A percentile compares a stretch with the other conserved stretches of the same genome.
Conservation (phyloP, 208 protist species). For the Strigomonas culicis region DNA sequence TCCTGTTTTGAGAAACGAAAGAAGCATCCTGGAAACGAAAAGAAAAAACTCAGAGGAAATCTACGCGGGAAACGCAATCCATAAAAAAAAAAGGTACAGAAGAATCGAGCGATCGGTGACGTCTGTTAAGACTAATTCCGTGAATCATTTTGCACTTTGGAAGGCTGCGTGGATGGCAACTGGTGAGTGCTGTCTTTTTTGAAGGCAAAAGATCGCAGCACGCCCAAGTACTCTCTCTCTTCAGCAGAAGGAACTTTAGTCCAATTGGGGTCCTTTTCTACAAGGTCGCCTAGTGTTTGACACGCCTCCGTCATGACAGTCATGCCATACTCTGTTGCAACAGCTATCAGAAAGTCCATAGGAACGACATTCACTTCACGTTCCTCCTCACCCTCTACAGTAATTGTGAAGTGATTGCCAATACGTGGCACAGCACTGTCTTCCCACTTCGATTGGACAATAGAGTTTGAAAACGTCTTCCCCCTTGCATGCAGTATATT, state of each 20-base stretch:
- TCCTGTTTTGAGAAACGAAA: no score
- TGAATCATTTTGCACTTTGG: no score
- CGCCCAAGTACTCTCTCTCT: slow-evolving; percentile 79
- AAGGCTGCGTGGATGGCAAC: no score
- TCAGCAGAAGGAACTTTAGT: slow-evolving; percentile 53
- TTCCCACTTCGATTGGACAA: slow-evolving; percentile 66
- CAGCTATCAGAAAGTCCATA: slow-evolving; percentile 77
- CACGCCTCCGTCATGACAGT: slow-evolving; percentile 62
- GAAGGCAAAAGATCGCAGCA: slow-evolving; percentile 71
- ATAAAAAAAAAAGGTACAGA: slow-evolving; percentile 10
- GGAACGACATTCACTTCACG: slow-evolving; percentile 72
- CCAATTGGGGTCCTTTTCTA: slow-evolving; percentile 76
- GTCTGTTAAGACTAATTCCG: no score
- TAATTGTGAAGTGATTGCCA: slow-evolving; percentile 58
- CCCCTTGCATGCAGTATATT: slow-evolving; percentile 58
- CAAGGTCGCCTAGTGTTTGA: slow-evolving; percentile 65
- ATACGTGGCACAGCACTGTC: slow-evolving; percentile 59
- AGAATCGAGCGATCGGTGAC: no score
- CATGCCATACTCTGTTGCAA: slow-evolving; percentile 58
- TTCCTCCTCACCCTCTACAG: slow-evolving; percentile 33
- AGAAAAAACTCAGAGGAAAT: background rate
- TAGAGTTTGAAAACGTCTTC: slow-evolving; percentile 44
- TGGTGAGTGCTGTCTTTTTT: slow-evolving; percentile 61
- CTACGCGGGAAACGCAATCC: background rate
- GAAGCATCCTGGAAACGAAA: no score